Evolutionary conservation across 164 flowering plant species (phyloP).

Genomic region (Stephania japonica): DNA sequence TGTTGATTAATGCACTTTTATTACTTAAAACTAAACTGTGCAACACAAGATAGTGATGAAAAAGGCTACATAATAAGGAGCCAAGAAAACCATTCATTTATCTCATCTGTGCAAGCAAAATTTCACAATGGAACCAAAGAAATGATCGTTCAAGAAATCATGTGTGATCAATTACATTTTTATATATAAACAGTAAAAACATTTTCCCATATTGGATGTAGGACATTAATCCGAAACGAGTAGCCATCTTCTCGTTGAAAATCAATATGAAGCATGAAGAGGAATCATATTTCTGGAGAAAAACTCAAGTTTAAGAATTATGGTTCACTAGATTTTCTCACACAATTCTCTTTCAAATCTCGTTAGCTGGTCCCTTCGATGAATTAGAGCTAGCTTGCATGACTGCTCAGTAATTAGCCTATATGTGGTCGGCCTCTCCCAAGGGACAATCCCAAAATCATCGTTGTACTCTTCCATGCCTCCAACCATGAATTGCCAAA

Average conservation of each 20-base stretch:
- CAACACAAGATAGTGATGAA: neutral
- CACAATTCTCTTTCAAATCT: slow-evolving; percentile 36
- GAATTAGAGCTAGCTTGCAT: slow-evolving; percentile 50
- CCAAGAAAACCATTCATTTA: neutral
- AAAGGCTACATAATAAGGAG: neutral
- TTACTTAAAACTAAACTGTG: neutral
- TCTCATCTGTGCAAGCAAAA: neutral
- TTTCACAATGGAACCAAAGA: neutral
- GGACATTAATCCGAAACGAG: neutral
- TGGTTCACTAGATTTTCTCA: slow-evolving; percentile 14
- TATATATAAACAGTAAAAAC: neutral
- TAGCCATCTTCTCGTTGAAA: neutral
- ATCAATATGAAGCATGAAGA: slow-evolving; percentile 5
- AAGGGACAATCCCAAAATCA: slow-evolving; percentile 77
- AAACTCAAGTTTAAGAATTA: neutral
- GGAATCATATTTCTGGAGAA: neutral
- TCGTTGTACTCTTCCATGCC: slow-evolving; percentile 85
- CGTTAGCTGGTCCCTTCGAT: slow-evolving; percentile 19
- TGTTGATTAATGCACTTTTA: slow-evolving; percentile 10
- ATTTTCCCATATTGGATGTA: neutral
- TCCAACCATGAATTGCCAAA: slow-evolving; percentile 78
- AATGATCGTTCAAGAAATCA: neutral
- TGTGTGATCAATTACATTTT: neutral
- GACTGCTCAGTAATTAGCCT: slow-evolving; percentile 52
- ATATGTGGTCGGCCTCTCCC: slow-evolving; percentile 47